phyloP scores from a whole-genome alignment of 495 filamentous ascomycete species.

The Venustampulla echinocandica region DNA sequence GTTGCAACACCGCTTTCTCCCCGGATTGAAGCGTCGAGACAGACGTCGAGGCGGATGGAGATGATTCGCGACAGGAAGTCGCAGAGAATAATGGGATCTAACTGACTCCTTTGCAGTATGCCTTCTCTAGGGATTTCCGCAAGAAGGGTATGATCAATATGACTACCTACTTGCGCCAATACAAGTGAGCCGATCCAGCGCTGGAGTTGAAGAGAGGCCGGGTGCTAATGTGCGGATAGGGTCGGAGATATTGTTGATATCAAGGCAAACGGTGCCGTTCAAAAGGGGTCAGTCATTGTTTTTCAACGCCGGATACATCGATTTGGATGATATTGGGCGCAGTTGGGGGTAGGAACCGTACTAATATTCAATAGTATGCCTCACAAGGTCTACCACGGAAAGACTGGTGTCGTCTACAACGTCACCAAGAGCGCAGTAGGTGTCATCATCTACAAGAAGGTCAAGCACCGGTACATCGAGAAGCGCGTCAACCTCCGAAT shows the following conservation, averaged over 20 bases:
- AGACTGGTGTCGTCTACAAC: conserved; percentile 97
- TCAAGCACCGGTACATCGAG: conserved; percentile 97
- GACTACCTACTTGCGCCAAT: conserved; percentile 84
- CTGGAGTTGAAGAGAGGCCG: not conserved
- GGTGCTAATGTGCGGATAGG: conserved; percentile 39
- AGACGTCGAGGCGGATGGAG: no score
- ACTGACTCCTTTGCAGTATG: conserved; percentile 48
- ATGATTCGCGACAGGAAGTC: not conserved
- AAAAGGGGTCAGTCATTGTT: conserved; percentile 96
- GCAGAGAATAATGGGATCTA: not conserved
- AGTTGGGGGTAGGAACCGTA: no score
- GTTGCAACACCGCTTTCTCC: not conserved
- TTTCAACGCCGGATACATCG: no score
- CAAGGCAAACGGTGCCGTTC: conserved; percentile 93
- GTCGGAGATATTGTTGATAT: conserved; percentile 97
- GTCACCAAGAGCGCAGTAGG: conserved; percentile 93
- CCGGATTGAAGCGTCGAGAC: not conserved
- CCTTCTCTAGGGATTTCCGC: conserved; percentile 89
- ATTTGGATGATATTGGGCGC: no score
- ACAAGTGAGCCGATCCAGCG: conserved; percentile 56
- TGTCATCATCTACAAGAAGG: conserved; percentile 97
- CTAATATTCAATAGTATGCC: conserved; percentile 87
- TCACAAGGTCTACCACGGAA: conserved; percentile 98
- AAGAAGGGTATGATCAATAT: conserved; percentile 84
- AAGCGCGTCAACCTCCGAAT: conserved; percentile 98